Evolutionary conservation across 1,284 basidiomycete species (phyloP), one percentile per base, ranked within the genome.

Genomic region (Wolfiporia cocos): DNA sequence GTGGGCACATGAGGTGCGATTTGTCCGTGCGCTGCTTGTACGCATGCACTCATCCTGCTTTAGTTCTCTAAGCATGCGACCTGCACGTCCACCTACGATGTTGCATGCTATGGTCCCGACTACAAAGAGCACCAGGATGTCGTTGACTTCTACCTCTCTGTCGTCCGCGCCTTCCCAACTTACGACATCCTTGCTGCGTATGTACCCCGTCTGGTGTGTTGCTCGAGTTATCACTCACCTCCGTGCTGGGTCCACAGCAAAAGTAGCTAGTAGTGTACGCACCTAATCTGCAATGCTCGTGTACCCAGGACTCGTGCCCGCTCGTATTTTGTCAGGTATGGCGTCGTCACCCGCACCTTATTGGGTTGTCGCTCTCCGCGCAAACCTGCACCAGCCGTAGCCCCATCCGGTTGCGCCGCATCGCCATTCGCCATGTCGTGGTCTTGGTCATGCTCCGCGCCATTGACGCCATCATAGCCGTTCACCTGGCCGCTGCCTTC

Each of bases 251-350:
- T 61, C 69, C 46, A n/a, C n/a, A n/a, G n/a, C n/a, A n/a, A n/a
- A n/a, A n/a, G n/a, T n/a, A n/a, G n/a, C n/a, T n/a, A n/a, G 28
- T 23, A 23, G 44, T 34, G 24, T 14, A 70, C 81, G 56, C 58
- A 96, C 95, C 92, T 97, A 54, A 99, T 99, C 64, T 99, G 96
- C 54, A 99, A 63, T n/a, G 96, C 96, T 53, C 96, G 75, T n/a
- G 96, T 99, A 4, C 96, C 96, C 54, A 99, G 66, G 66, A 99
- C 93, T 60, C 96, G 78, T 34, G 96, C 96, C 37, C 94, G 78
- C 71, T 99, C 96, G 62, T 99, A 99, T 69, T 99, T 99, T 53
- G 96, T 99, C 67, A 99, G 79, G 64, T 99, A 99, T 12, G 94
- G 96, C 37, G 96, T 99, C 21, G 96, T 99, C 44, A 98, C 80